phyloP scores from a whole-genome alignment of 495 filamentous ascomycete genomes.

The Neurospora hispaniola region DNA sequence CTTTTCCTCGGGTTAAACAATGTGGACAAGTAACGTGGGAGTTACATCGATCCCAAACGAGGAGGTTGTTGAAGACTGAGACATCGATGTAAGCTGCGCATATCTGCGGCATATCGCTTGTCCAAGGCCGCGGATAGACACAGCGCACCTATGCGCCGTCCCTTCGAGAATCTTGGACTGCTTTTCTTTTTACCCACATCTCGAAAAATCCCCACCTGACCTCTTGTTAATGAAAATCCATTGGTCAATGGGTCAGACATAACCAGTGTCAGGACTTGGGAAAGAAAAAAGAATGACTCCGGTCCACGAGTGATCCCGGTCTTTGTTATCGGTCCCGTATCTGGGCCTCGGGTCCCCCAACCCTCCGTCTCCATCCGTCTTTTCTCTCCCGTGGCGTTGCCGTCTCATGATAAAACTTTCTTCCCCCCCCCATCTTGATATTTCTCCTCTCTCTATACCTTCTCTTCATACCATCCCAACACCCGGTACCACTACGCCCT shows the following conservation, averaged over 20 bases:
- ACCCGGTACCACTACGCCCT: not conserved
- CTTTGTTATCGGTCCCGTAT: not conserved
- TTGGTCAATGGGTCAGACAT: too few relatives aligned
- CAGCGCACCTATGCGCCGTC: not conserved
- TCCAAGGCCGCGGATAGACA: not conserved
- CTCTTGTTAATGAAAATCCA: not conserved
- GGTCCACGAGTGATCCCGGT: not conserved
- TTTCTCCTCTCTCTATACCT: conserved; percentile 1
- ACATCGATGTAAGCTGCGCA: not conserved
- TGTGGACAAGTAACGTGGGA: too few relatives aligned
- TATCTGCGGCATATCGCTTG: not conserved
- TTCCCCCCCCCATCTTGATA: not conserved
- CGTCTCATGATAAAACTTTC: not conserved
- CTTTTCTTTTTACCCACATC: not conserved
- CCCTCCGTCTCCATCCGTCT: too few relatives aligned
- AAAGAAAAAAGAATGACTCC: not conserved
- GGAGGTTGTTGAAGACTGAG: too few relatives aligned
- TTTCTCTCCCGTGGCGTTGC: not conserved
- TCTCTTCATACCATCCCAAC: not conserved
- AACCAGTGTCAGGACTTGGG: too few relatives aligned
- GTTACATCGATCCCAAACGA: too few relatives aligned
- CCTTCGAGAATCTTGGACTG: not conserved
- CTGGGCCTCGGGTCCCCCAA: too few relatives aligned
- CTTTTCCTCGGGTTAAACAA: not conserved
- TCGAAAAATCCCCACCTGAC: not conserved